phyloP scores from a whole-genome alignment of 73 alveolate species.

The Paramecium pentaurelia region DNA sequence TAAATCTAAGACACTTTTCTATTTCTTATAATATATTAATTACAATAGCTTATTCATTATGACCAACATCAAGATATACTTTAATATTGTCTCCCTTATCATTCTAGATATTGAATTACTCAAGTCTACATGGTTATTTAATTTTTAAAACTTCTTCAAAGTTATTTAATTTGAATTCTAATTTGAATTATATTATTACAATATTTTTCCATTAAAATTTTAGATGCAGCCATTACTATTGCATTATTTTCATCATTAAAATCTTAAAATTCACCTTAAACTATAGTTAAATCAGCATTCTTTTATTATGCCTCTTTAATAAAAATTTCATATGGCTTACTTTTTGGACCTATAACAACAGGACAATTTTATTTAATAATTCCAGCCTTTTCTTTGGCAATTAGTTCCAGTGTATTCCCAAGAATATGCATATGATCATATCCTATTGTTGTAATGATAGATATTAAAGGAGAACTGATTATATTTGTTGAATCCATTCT shows the following conservation, averaged over 20 bases:
- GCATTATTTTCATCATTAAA: constrained; percentile 48
- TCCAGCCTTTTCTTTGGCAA: constrained; percentile 86
- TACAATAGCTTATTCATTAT: constrained; percentile 67
- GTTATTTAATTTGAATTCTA: not conserved
- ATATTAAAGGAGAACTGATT: constrained; percentile 63
- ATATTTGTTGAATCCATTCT: constrained; percentile 40
- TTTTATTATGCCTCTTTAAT: constrained; percentile 16
- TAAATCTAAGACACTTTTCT: constrained; percentile 61
- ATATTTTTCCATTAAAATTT: not conserved
- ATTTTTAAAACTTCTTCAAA: not conserved
- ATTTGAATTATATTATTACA: not conserved
- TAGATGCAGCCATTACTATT: not conserved
- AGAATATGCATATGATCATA: constrained; percentile 82
- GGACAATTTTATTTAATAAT: constrained; percentile 77
- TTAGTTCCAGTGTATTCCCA: constrained; percentile 79
- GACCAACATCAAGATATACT: constrained; percentile 64
- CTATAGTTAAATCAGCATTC: not conserved
- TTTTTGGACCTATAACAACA: constrained; percentile 77
- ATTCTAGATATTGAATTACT: not conserved
- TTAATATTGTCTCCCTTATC: not conserved
- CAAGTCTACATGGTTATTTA: constrained; percentile 15
- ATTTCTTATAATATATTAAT: not conserved
- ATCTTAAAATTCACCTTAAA: not conserved
- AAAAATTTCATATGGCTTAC: constrained; percentile 50
- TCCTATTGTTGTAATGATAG: constrained; percentile 83